phyloP scores from a whole-genome alignment of 2,329 filamentous ascomycete genomes.

The Penicillium glabrum region DNA sequence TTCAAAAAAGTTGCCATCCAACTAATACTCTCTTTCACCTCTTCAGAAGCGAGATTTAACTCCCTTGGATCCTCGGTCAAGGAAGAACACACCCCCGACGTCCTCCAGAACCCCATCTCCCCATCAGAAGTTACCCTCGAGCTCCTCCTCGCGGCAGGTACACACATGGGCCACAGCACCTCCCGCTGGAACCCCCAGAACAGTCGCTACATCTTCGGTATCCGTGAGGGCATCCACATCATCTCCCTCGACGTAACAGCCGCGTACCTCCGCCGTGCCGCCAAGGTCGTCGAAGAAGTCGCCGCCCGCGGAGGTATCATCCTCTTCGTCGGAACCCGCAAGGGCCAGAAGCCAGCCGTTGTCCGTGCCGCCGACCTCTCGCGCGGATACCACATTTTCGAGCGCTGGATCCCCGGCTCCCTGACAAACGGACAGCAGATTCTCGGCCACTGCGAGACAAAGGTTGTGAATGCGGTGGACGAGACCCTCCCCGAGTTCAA shows the following conservation, averaged over 20 bases:
- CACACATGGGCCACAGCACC: constrained; percentile 86
- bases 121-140: constrained; percentile 85
- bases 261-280: constrained; percentile 84
- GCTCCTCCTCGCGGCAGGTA: constrained; percentile 82
- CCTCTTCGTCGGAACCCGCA: constrained; percentile 84
- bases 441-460: constrained; percentile 66
- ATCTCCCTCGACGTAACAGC: constrained; percentile 89
- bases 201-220: constrained; percentile 88
- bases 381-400: constrained; percentile 82
- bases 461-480: constrained; percentile 78
- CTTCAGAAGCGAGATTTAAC: constrained; percentile 32
- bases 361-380: constrained; percentile 77
- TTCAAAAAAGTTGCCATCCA: background rate
- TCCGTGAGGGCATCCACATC: constrained; percentile 85
- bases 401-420: constrained; percentile 85
- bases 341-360: constrained; percentile 76
- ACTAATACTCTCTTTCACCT: background rate
- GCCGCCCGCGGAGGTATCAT: constrained; percentile 79
- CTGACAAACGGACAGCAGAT: constrained; percentile 94
- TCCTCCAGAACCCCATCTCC: constrained; percentile 67
- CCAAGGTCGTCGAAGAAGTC: constrained; percentile 88
- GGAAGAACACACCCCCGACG: constrained; percentile 30
- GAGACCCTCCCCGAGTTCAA: constrained; percentile 63
- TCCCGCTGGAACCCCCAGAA: constrained; percentile 94
- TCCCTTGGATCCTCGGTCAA: constrained; percentile 31